A percentile compares a stretch with the other conserved stretches of the same genome.
Conservation (phyloP, 2,329 filamentous ascomycete species). For the Fusarium mundagurra region DNA sequence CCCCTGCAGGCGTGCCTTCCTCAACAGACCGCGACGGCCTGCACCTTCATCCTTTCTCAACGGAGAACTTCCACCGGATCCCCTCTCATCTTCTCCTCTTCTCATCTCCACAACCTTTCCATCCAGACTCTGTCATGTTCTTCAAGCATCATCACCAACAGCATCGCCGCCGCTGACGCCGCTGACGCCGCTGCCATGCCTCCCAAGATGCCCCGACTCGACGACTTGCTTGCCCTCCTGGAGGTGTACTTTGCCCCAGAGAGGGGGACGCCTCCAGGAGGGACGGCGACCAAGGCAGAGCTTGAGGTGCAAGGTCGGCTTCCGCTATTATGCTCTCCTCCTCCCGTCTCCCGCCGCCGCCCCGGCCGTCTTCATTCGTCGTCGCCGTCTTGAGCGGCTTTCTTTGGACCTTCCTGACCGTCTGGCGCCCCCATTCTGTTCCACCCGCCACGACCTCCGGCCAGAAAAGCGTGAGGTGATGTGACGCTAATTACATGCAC, state of each 20-base stretch:
- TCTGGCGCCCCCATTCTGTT: neutral
- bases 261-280: neutral
- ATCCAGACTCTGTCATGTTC: neutral
- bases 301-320: neutral
- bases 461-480: fast-evolving
- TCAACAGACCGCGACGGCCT: fast-evolving
- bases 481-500: neutral
- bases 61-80: neutral
- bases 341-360: neutral
- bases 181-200: neutral
- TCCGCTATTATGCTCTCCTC: neutral
- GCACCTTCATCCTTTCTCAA: neutral
- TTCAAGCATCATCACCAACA: neutral
- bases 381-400: fast-evolving
- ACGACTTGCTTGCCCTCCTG: neutral
- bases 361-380: neutral
- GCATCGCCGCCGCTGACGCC: neutral
- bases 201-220: neutral
- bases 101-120: neutral
- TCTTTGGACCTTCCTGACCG: neutral
- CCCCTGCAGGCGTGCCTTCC: neutral
- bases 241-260: neutral
- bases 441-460: neutral
- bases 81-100: too few relatives aligned
- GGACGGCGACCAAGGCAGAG: neutral